These are phyloP conservation scores for Acanthamoeba triangularis DNA, from an alignment of 208 protist genomes.

Conservation along the genomic window DNA sequence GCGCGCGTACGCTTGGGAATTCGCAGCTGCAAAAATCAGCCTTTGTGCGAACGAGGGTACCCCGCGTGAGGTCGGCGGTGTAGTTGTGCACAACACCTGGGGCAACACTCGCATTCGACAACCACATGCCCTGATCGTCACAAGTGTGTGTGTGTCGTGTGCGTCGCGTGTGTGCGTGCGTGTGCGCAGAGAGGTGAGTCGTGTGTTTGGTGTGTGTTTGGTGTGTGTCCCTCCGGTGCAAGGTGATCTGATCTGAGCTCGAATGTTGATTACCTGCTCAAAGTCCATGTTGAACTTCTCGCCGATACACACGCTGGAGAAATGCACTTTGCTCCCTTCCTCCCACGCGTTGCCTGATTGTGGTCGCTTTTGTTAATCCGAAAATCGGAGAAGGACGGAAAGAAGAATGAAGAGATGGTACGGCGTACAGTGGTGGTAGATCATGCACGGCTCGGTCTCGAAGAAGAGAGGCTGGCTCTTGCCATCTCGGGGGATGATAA, in stretches of 20 bases:
- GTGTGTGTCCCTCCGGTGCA: too few species aligned
- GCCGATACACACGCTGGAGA: slow-evolving; percentile 64
- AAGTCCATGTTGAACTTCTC: slow-evolving; percentile 80
- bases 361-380: not conserved
- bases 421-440: slow-evolving; percentile 77
- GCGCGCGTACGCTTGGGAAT: slow-evolving; percentile 56
- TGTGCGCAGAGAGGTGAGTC: too few species aligned
- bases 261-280: slow-evolving; percentile 4
- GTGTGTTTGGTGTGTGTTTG: not conserved
- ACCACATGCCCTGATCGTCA: slow-evolving; percentile 36
- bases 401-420: slow-evolving; percentile 69
- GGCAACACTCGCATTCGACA: slow-evolving; percentile 72
- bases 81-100: slow-evolving; percentile 73
- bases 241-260: not conserved
- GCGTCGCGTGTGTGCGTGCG: too few species aligned
- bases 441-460: slow-evolving; percentile 81
- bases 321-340: slow-evolving; percentile 52
- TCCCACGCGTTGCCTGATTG: slow-evolving; percentile 11
- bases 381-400: not conserved
- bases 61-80: slow-evolving; percentile 42
- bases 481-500: slow-evolving; percentile 71
- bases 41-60: not conserved
- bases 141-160: not conserved
- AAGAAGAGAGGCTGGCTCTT: not conserved
- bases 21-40: slow-evolving; percentile 60